Percentiles rank a stretch among this genome's conserved stretches.
phyloP scores from a whole-genome alignment of 257 asterid genomes.

The Jaltomata sinuosa region DNA sequence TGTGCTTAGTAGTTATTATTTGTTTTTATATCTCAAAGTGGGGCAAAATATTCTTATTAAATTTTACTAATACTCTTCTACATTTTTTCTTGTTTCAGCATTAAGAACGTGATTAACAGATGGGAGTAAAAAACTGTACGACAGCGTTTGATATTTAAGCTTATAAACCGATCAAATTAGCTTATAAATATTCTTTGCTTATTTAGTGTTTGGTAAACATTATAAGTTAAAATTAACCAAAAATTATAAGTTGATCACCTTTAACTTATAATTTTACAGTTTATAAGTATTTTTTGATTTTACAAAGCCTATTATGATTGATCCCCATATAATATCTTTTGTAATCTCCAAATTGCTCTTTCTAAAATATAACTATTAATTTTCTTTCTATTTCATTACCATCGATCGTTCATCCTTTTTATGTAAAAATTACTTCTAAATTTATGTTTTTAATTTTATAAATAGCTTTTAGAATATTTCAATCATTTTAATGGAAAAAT shows the following conservation, averaged over 20 bases:
- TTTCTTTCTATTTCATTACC: not conserved
- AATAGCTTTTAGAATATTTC: not conserved
- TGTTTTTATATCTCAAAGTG: slow-evolving; percentile 10
- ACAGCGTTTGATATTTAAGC: no score
- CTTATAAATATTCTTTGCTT: no score
- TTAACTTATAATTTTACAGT: not conserved
- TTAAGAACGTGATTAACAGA: not conserved
- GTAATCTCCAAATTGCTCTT: not conserved
- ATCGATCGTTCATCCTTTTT: not conserved
- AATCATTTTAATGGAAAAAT: no score
- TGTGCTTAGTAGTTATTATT: slow-evolving; percentile 14
- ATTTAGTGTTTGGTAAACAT: not conserved
- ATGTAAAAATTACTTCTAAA: not conserved
- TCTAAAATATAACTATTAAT: not conserved
- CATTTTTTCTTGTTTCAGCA: not conserved
- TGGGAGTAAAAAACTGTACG: not conserved
- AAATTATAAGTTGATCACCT: no score
- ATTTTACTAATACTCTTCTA: not conserved
- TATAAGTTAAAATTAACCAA: no score
- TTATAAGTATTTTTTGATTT: not conserved
- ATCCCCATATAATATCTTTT: not conserved
- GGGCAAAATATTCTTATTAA: slow-evolving; percentile 1
- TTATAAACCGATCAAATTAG: no score
- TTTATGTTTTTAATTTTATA: not conserved
- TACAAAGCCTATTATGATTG: not conserved